Evolutionary conservation across 2,329 filamentous ascomycete genomes (phyloP), one percentile per base, ranked within the genome.

Genomic region (Apiospora pterosperma): DNA sequence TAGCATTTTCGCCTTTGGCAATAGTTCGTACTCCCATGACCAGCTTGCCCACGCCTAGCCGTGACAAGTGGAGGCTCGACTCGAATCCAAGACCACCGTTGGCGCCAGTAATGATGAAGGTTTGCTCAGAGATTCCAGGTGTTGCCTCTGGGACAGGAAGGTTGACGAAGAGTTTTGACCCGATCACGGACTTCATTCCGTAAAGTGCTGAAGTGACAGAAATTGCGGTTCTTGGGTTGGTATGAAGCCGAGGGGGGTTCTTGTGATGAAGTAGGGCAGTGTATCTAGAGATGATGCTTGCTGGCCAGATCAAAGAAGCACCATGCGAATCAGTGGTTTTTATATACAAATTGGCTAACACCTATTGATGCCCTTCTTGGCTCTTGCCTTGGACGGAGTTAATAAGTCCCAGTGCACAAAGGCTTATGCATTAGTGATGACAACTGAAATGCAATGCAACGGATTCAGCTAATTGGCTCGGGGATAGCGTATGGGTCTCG

Each of bases 1-100:
- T 79, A 58, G 82, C 82, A 0, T 67, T 73, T 60, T 78, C 72
- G 23, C 79, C 77, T 65, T 75, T 76, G 8, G 68, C 52, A 6
- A 64, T 25, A 16, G 66, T 73, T 4, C 78, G 76, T 7, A 78
- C 76, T 12, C 74, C 77, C 23, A 80, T 68, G 65, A 80, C 76
- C n/a, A 80, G 19, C 6, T 34, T 42, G n/a, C 42, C 62, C 5
- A 63, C 67, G 23, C 69, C 68, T 2, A 70, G 63, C 1, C 67
- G 64, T 39, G 62, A 61, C 48, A 65, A 74, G 62, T 78, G 73
- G 3, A 71, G 72, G 4, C 74, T 75, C 5, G 76, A 76, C 68
- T 78, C 76, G 19, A 73, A 69, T 36, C 77, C 76, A 2, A 78
- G 67, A 19, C 76, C 76, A 28, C 67, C 70, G 62, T 78, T 78